A percentile compares a stretch with the other conserved stretches of the same genome.
Conservation (phyloP, 176 grass and related monocot genomes). For the Thalia dealbata region DNA sequence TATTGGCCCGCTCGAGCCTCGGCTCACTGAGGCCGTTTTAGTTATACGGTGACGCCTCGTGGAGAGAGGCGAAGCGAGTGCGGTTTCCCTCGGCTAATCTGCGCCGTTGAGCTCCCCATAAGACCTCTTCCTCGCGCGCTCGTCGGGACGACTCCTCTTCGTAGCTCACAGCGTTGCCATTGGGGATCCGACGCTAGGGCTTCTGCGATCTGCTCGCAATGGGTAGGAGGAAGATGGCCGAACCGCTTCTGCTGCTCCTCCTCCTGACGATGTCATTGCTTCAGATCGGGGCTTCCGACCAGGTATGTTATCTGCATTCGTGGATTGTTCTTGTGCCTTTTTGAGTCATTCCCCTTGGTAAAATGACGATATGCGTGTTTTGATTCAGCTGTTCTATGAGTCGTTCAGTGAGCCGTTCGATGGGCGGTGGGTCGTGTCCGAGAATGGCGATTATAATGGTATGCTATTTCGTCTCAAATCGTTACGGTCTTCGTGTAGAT, state of each 20-base stretch:
- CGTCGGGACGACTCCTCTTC: background rate
- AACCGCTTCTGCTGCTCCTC: slow-evolving; percentile 39
- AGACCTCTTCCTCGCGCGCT: background rate
- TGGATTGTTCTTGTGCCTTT: background rate
- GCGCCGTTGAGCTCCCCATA: background rate
- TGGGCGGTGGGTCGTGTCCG: slow-evolving; percentile 59
- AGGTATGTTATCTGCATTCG: slow-evolving; percentile 22
- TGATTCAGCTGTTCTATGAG: slow-evolving; percentile 73
- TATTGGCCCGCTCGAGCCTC: background rate
- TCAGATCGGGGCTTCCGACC: slow-evolving; percentile 80
- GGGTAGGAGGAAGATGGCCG: slow-evolving; percentile 10
- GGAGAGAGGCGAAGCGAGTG: background rate
- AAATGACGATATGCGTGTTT: slow-evolving; percentile 3
- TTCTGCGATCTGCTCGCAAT: background rate
- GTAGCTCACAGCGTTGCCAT: background rate
- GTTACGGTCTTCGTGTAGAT: background rate
- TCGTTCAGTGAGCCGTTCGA: slow-evolving; percentile 78
- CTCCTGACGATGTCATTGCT: slow-evolving; percentile 39
- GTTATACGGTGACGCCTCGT: background rate
- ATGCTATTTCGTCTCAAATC: slow-evolving; percentile 4
- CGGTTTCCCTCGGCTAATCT: background rate
- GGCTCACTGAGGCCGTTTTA: background rate
- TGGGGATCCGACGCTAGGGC: no score
- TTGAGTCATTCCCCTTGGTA: background rate
- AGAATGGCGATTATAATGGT: slow-evolving; percentile 80